A percentile compares a stretch with the other conserved stretches of the same genome.
These are phyloP conservation scores for Pyrrhoderma noxium DNA, from an alignment of 1,284 basidiomycete genomes.

Conservation along the genomic window DNA sequence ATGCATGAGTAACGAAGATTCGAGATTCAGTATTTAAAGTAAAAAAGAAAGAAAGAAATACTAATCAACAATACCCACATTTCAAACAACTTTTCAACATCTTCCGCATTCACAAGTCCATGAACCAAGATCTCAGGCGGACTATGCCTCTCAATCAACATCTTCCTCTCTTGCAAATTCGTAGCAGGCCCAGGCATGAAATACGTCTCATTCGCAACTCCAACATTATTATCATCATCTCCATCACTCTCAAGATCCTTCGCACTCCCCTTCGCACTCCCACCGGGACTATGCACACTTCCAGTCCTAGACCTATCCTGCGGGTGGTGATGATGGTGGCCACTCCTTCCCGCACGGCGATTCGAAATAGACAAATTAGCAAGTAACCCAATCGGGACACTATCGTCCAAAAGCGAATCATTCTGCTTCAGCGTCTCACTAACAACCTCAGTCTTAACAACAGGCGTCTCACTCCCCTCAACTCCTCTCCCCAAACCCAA, in stretches of 20 bases:
- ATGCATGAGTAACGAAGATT: too few relatives aligned
- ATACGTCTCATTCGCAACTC: conserved; percentile 76
- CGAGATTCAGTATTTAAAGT: too few relatives aligned
- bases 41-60: background rate
- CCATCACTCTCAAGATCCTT: conserved; percentile 14
- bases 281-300: conserved; percentile 20
- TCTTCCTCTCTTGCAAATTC: conserved; percentile 58
- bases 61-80: conserved; percentile 45
- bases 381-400: conserved; percentile 66
- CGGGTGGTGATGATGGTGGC: conserved; percentile 4
- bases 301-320: conserved; percentile 31
- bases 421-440: conserved; percentile 25
- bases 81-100: conserved; percentile 76
- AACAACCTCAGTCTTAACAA: conserved; percentile 4
- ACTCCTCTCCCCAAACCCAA: background rate
- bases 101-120: conserved; percentile 70
- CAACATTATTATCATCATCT: conserved; percentile 57
- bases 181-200: conserved; percentile 77
- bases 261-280: conserved; percentile 25
- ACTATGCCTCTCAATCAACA: conserved; percentile 71
- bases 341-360: conserved; percentile 27
- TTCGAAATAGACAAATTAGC: conserved; percentile 62
- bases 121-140: conserved; percentile 80
- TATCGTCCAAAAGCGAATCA: conserved; percentile 48
- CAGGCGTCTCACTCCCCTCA: background rate